Base-by-base conservation (phyloP, 176 grass and related monocot species). In the Pontederia crassipes region DNA sequence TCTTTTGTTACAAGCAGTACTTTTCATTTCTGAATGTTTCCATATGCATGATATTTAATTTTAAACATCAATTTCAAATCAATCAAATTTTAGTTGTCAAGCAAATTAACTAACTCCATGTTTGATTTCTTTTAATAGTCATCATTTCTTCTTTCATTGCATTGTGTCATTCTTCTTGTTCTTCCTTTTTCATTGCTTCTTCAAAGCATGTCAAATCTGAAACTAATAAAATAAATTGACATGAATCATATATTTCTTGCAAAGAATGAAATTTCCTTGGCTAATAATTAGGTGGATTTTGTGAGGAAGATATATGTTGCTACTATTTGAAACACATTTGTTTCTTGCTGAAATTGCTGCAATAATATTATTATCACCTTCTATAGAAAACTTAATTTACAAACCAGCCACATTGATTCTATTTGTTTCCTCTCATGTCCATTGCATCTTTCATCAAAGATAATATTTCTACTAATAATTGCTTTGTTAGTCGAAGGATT, bases 11-110 rank as follows among this genome's bases (percentile, higher is more conserved):
- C 54, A 45, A 59, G 16, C 6, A 28, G 47, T 58, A 52, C 32
- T 27, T 59, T 71, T 54, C 14, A 59, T 2, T 71, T 71, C n/a
- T 71, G 29, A 14, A 58, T 35, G 17, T 11, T 46, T 12, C 29
- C 68, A 46, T 71, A 1, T 8, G 2, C 1, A 11, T 59, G 10
- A 8, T 17, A 18, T 15, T 74, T 74, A 8, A 24, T 58, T 28
- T 66, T 65, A 14, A 55, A 75, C 17, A 75, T 14, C 72, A 28
- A 75, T 15, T 75, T 75, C 2, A 75, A 17, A 0, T 60, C 29
- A 11, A 62, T 28, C 4, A 17, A 14, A 15, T 51, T 20, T 54
- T 26, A 29, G 2, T 52, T 24, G 45, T 61, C 49, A n/a, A 57
- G 4, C 6, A 61, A n/a, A 13, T 62, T 40, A 24, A 62, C 12